Percentiles rank a stretch among this genome's conserved stretches.
Conservation (phyloP, 306 rosid species). For the Quercus wislizeni region DNA sequence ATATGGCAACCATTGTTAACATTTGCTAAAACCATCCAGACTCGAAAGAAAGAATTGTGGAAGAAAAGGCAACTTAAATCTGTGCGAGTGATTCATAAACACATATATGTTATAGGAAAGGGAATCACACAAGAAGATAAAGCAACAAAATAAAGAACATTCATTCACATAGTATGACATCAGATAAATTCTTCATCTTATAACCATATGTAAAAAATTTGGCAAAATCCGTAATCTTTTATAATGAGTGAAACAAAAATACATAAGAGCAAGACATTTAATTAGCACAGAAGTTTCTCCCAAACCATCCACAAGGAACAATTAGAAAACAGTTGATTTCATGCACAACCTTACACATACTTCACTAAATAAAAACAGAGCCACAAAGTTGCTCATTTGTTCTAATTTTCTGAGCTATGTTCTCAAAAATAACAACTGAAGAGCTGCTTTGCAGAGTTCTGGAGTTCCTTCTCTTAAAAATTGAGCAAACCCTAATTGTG, state of each 20-base stretch:
- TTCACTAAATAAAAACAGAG: neutral
- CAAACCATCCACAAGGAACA: neutral
- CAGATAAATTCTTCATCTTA: too few species aligned
- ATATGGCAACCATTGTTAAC: conserved; percentile 12
- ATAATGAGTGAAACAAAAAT: neutral
- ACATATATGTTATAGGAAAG: neutral
- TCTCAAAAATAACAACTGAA: neutral
- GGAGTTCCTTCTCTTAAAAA: neutral
- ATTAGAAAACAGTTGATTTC: neutral
- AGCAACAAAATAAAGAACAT: neutral
- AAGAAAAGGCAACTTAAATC: neutral
- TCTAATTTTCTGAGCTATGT: neutral
- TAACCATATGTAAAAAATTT: neutral
- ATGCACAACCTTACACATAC: neutral
- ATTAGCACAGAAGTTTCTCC: neutral
- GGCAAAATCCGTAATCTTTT: neutral
- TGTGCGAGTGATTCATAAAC: neutral
- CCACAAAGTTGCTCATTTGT: neutral
- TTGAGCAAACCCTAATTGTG: conserved; percentile 1
- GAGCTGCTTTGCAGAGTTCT: conserved; percentile 1
- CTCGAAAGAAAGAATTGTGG: neutral
- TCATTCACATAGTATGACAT: neutral
- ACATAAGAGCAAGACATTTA: neutral
- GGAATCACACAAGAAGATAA: neutral
- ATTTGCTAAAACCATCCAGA: conserved; percentile 12